Base-by-base conservation (phyloP, 805 yeast species). In the Monosporozyma unispora region DNA sequence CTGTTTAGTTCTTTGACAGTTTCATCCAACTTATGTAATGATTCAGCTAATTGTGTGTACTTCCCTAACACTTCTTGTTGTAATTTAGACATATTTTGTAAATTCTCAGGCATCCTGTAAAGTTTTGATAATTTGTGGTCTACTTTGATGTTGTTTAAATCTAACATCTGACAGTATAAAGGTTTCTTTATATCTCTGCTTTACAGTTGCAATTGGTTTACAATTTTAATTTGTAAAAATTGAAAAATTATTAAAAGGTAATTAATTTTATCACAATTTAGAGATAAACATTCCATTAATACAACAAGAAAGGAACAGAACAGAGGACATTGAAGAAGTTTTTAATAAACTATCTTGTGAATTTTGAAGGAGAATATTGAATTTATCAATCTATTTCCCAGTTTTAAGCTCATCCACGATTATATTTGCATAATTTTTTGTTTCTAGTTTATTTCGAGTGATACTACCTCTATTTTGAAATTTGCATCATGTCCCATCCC, bases 31-130 rank as follows among this genome's bases (percentile, higher is more conserved):
- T 57, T 50, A 48, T 57, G 66, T 22, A 66, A 47, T 12, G 61
- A 54, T 9, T 57, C 50, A 0, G 69, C 60, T 33, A 68, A 54
- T 52, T 45, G 57, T 38, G 50, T 56, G 54, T 57, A 70, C 56
- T 51, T 63, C 39, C 55, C 64, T 38, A 58, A 56, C 44, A 64
- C 70, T 53, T 50, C 58, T 46, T 45, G 62, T 52, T 58, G 72
- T 51, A 57, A 57, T 25, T 39, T 39, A 11, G 42, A 39, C 27
- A 39, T 21, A 12, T 39, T 19, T 21, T 39, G 42, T 39, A 39
- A 21, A 39, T 21, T 21, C 9, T 39, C 42, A 10, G 42, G 21
- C 42, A 39, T 39, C 42, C n/a, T 21, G 7, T 31, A 31, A 12
- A 12, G n/a, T 31, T 31, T 31, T 6, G n/a, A n/a, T n/a, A n/a